Percentiles rank a stretch among this genome's conserved stretches.
These are phyloP conservation scores for Diaporthe caulivora DNA, from an alignment of 2,329 filamentous ascomycete species.

Conservation along the genomic window DNA sequence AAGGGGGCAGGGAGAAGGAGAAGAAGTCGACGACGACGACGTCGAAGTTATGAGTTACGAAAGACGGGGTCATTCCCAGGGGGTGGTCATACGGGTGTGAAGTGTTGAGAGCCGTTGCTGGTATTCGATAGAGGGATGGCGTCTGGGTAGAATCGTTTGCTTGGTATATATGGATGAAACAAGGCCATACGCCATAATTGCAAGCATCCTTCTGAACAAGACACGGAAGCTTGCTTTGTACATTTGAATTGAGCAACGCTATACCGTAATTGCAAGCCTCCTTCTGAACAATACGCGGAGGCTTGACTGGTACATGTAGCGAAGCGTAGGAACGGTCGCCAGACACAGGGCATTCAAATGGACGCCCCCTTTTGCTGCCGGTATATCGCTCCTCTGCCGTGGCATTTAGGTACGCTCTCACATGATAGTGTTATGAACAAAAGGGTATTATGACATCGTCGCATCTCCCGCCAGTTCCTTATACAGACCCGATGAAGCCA, in stretches of 20 bases:
- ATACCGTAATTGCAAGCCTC: too few relatives aligned
- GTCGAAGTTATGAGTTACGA: constrained; percentile 37
- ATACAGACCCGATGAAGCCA: not conserved
- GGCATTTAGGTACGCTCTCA: not conserved
- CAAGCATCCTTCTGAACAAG: too few relatives aligned
- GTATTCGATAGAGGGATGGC: not conserved
- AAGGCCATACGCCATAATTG: too few relatives aligned
- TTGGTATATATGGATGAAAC: too few relatives aligned
- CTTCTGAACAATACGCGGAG: too few relatives aligned
- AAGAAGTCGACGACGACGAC: constrained; percentile 34
- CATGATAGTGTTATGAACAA: not conserved
- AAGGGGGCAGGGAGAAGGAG: constrained; percentile 33
- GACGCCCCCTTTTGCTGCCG: not conserved
- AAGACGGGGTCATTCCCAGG: too few relatives aligned
- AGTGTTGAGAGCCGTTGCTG: too few relatives aligned
- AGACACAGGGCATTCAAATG: not conserved
- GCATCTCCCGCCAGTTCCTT: not conserved
- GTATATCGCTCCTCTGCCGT: not conserved
- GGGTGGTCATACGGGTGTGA: too few relatives aligned
- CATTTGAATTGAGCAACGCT: too few relatives aligned
- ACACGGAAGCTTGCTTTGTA: too few relatives aligned
- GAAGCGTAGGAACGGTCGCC: not conserved
- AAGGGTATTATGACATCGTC: constrained; percentile 29
- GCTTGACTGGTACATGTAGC: too few relatives aligned
- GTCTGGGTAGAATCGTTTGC: too few relatives aligned